Evolutionary conservation across 1,139 yeast species (phyloP).

Genomic region (Saccharomyces hybrid): DNA sequence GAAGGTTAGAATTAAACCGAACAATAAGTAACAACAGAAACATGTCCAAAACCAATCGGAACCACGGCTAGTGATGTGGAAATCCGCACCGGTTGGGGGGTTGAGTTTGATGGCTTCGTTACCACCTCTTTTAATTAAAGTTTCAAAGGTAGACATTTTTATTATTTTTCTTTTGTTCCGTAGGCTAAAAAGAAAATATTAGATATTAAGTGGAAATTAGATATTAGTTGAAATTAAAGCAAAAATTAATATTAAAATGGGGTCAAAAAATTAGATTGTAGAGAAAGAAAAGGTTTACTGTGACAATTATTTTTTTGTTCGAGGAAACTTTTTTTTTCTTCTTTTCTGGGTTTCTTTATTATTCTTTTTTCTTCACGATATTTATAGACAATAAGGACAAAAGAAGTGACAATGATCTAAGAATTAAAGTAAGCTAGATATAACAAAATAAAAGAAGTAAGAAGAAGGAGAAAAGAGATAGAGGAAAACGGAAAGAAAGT

Average conservation of each 20-base stretch:
- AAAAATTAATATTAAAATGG: not conserved
- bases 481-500: not conserved
- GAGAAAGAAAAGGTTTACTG: not conserved
- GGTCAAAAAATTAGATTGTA: not conserved
- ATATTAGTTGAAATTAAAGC: not conserved
- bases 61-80: constrained; percentile 20
- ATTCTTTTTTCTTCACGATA: not conserved
- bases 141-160: constrained; percentile 10
- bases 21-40: constrained; percentile 33
- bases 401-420: not conserved
- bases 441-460: not conserved
- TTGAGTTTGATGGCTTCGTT: constrained; percentile 18
- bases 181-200: not conserved
- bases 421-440: not conserved
- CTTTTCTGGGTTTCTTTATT: not conserved
- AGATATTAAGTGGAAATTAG: not conserved
- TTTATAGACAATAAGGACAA: not conserved
- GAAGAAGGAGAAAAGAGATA: not conserved
- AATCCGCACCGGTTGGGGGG: constrained; percentile 17
- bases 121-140: constrained; percentile 20
- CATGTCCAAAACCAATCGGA: constrained; percentile 31
- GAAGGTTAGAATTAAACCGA: constrained; percentile 38
- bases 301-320: not conserved
- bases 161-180: constrained; percentile 2
- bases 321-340: not conserved